Base-by-base conservation (phyloP, 1,139 yeast genomes). In the Yamadazyma atmosphaerica region DNA sequence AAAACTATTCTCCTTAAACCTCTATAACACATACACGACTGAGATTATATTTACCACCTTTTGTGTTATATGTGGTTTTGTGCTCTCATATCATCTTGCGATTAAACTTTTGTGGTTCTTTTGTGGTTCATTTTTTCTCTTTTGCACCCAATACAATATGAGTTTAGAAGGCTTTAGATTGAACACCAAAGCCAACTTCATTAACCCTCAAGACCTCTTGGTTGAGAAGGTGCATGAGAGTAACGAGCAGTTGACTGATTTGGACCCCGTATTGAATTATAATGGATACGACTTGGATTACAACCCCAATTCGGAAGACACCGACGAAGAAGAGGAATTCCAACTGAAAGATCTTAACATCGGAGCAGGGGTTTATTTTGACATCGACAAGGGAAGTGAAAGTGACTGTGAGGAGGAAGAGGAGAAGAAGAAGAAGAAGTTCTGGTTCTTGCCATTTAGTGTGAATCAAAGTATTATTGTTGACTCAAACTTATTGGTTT, bases 381-480 rank as follows among this genome's bases (percentile, higher is more conserved):
- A 43, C 30, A 35, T 41, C 16, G 44, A 36, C 13, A 45, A 46
- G 22, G 32, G 23, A 4, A 17, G 27, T 2, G 42, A 39, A 9
- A 43, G 40, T 16, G 44, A 41, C 5, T 18, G 33, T 28, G 38
- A 35, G n/a, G 41, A 37, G 17, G 42, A 34, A 31, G 41, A 36
- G 4, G 44, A 40, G 21, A 39, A 37, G 21, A 43, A 39, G 36
- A 49, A 47, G 38, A 50, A 47, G 36, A 48, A 46, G 36, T 45
- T 47, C 14, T 49, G 52, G 53, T 49, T 47, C 25, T 37, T 47
- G 23, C 52, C 51, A 5, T 45, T 48, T 26, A 39, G 40, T 29
- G 29, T 38, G 27, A 38, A 39, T n/a, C 40, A 37, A 12, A 18
- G 33, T 18, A 27, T 42, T 35, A 41, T 36, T 15, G 42, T 48